A percentile compares a stretch with the other conserved stretches of the same genome.
Evolutionary conservation across 192 early-diverging fungal species (phyloP).

Genomic region (Backusella tarrabulga): DNA sequence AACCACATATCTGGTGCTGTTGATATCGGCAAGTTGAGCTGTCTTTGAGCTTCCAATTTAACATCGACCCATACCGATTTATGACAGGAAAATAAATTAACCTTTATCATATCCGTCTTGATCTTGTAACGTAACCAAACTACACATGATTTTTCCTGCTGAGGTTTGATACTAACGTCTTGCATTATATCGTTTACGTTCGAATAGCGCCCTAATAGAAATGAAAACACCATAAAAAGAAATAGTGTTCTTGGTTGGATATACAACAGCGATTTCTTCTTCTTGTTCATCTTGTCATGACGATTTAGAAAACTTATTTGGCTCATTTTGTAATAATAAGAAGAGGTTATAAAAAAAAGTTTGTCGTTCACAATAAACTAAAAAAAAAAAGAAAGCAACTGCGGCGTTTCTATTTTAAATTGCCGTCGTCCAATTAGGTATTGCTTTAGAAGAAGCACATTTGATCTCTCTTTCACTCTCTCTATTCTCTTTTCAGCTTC

Average conservation of each 20-base stretch:
- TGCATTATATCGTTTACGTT: background rate
- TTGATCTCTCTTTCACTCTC: too few species aligned
- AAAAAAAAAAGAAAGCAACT: background rate
- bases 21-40: background rate
- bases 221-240: background rate
- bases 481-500: too few species aligned
- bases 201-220: background rate
- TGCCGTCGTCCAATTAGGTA: too few species aligned
- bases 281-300: background rate
- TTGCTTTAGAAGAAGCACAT: too few species aligned
- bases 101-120: background rate
- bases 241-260: background rate
- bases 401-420: background rate
- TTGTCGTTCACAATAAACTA: background rate
- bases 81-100: background rate
- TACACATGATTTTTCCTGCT: background rate
- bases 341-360: background rate
- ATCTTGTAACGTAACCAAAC: background rate
- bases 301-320: background rate
- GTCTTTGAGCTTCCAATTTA: background rate
- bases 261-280: background rate
- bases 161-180: background rate
- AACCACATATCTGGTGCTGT: background rate
- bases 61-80: background rate
- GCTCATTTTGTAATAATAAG: background rate